Percentiles rank a stretch among this genome's conserved stretches.
Evolutionary conservation across 441 rosid genomes (phyloP).

Genomic region (Raphanus hybrid): DNA sequence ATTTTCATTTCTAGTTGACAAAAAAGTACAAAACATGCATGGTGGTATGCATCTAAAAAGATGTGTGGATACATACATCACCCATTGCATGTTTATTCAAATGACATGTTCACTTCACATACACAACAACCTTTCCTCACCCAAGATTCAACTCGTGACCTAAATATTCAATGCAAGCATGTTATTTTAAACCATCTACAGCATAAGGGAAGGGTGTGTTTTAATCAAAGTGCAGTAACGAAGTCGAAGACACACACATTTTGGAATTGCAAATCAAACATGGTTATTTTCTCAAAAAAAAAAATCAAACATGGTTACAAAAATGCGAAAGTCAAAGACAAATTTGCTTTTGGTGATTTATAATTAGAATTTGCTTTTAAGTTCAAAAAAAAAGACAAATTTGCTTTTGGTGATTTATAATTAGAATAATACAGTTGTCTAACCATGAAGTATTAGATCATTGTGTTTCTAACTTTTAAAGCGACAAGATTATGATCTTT

Average conservation of each 20-base stretch:
- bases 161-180: neutral
- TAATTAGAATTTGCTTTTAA: too few species aligned
- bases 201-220: neutral
- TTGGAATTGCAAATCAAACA: neutral
- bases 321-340: neutral
- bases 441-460: conserved; percentile 3
- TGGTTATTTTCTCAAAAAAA: too few species aligned
- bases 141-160: neutral
- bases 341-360: neutral
- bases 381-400: neutral
- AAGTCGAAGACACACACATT: neutral
- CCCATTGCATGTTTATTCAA: neutral
- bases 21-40: conserved; percentile 2
- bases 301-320: neutral
- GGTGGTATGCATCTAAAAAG: neutral
- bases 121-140: neutral
- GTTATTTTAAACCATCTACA: neutral
- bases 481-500: conserved; percentile 1
- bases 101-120: conserved; percentile 1
- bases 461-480: neutral
- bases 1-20: neutral
- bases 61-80: neutral
- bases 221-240: neutral
- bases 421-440: neutral
- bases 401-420: neutral